Evolutionary conservation across 2,329 filamentous ascomycete species (phyloP), one percentile per base, ranked within the genome.

Genomic region (Didymella exigua): DNA sequence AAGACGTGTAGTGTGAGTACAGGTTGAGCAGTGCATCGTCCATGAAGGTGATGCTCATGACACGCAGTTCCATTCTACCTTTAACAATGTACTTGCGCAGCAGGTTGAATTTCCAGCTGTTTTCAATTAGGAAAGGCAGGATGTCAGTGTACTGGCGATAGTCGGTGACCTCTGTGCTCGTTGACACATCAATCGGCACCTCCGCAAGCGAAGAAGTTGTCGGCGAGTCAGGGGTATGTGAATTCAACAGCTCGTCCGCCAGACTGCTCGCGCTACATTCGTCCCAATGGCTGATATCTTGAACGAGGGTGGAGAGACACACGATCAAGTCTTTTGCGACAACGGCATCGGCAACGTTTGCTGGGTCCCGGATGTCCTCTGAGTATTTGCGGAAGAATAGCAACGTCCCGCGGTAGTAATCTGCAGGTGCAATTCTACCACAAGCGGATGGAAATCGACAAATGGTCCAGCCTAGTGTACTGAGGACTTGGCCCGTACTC

Each of bases 1-100:
- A 38, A 16, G 36, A 38, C 13, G 21, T 84, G 81, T 87, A 72
- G 29, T 71, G 68, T 40, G 58, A 59, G 66, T 72, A 95, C 21
- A 90, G 79, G 0, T 74, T 69, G 8, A 96, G 83, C 30, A 97
- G 80, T 26, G 90, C 86, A 8, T 69, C 71, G 61, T 90, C 89
- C 84, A 97, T 88, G 18, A 79, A 80, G n/a, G 86, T 84, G 44
- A 93, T 87, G 18, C 91, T 91, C 70, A 86, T 83, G 11, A 96
- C 89, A 31, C 93, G 88, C 31, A 97, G 80, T 68, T 96, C 91
- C 91, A 98, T 96, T 67, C 93, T 90, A 30, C 90, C 88, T 53
- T 90, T 93, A 67, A 84, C 86, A 47, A 97, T 87, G 62, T 93
- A 86, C 62, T 85, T 88, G 64, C 85, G 86, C 46, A 90, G 78